Evolutionary conservation across 352 stramenopile species (phyloP), one percentile per base, ranked within the genome.

Genomic region (Stramenopiles sp.): DNA sequence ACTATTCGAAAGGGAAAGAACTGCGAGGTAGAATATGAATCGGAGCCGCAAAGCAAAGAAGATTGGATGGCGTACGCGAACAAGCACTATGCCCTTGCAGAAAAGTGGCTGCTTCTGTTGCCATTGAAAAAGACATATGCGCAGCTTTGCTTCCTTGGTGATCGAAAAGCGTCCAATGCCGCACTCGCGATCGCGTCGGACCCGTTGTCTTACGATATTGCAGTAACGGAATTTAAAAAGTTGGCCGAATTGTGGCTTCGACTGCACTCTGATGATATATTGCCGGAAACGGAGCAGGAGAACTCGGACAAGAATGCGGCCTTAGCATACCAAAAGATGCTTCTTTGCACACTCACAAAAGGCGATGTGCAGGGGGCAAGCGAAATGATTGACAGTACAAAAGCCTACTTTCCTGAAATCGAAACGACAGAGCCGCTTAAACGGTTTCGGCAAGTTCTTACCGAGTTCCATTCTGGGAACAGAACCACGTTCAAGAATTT

Each of bases 81-180:
- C 1, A 71, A 71, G 35, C 53, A 71, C 6, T 71, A 35, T 6
- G 12, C 2, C 33, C 2, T 4, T 4, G 2, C 53, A 2, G 2
- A 35, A 2, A 33, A 71, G 12, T 71, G 33, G 53, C 12, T 71
- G 35, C 31, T 35, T 71, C 33, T 71, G 4, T 71, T 71, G 35
- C 53, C 53, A 71, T 71, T 71, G 53, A 6, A 71, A 6, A 71
- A 71, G 35, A 6, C 53, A 71, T 71, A 35, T 71, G 33, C 53
- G 2, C 6, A 2, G 6, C 35, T 71, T 4, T 2, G 53, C 2
- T 71, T 71, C 12, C 31, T 71, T 6, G 35, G 35, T 35, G 53
- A 71, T 6, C 33, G 53, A 6, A 35, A 35, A 71, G 53, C 53
- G 1, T 6, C 53, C 33, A 35, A 35, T 4, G 6, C 53, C 2